Base-by-base conservation (phyloP, 2,329 filamentous ascomycete genomes). In the Apiospora arundinis region DNA sequence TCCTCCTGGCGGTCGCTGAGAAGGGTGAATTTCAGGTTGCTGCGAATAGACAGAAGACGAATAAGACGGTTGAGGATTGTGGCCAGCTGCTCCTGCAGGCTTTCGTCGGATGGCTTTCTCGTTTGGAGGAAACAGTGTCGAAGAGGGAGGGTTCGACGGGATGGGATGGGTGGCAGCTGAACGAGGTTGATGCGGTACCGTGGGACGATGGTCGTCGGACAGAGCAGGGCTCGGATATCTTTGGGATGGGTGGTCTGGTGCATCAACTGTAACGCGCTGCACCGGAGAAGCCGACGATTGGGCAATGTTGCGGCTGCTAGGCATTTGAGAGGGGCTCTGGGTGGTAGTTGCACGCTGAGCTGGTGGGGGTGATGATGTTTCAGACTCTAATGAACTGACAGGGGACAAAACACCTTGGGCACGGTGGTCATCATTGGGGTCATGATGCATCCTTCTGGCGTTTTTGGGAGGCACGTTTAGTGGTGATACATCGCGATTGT, bases 401-500 rank as follows among this genome's bases (percentile, higher is more conserved):
- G 81, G 80, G 73, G 82, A 80, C 67, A 78, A 72, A 69, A 73
- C 73, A 71, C 70, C 73, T 42, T 72, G 45, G 68, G 73, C 74
- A 75, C 44, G 40, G 44, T 46, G 28, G 40, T 28, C 12, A 16
- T 67, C 65, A 23, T 23, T 49, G 37, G 46, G 46, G 11, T 25
- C 45, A 2, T 75, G 75, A 63, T 74, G 77, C 69, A 76, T 77
- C 46, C 83, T 82, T 76, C 84, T 88, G 76, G 81, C 84, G 76
- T 81, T 86, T 78, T 84, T 89, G 56, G 83, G 83, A 21, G 87
- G 86, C 70, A 92, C 83, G 72, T 82, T 86, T 56, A 92, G 81
- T n/a, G 90, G 88, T 71, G 87, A 82, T 18, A 86, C 87, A 72
- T 84, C 82, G 56, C 83, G 83, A 46, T 89, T 88, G 77, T 93